Conservation (phyloP, 2,329 filamentous ascomycete species). For the Ceratocystis destructans region DNA sequence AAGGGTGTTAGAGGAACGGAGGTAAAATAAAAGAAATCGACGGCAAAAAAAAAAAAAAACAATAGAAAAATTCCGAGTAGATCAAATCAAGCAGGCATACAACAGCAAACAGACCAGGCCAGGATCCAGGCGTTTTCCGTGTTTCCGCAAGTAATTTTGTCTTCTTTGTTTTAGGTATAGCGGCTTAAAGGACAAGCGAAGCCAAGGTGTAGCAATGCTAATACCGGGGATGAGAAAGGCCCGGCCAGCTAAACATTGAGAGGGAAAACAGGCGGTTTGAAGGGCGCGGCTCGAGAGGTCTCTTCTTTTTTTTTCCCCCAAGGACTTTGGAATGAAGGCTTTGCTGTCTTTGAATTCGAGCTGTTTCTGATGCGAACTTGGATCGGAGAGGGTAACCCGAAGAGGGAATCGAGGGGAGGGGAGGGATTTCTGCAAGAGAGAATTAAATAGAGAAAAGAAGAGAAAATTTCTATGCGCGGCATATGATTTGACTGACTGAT, state of each 20-base stretch:
- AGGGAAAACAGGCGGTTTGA: not conserved
- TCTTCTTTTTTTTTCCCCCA: not conserved
- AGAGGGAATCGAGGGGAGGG: not conserved
- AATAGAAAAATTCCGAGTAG: not conserved
- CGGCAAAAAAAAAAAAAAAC: not conserved
- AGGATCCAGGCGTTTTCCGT: slow-evolving; percentile 2
- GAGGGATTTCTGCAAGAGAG: not conserved
- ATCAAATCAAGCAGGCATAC: not conserved
- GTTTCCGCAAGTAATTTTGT: slow-evolving; percentile 2
- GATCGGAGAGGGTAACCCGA: not conserved
- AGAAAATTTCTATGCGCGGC: not conserved
- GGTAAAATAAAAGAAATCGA: not conserved
- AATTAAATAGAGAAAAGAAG: not conserved
- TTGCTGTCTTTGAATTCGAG: not conserved
- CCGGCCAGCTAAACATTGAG: not conserved
- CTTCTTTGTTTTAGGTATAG: slow-evolving; percentile 1
- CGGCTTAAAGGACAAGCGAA: not conserved
- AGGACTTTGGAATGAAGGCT: not conserved
- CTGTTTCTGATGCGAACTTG: not conserved
- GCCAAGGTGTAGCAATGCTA: not conserved
- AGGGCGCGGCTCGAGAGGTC: not conserved
- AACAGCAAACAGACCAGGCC: too few relatives aligned
- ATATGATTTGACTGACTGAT: slow-evolving; percentile 1
- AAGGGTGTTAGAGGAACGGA: not conserved
- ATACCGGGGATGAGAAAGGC: not conserved